Conservation (phyloP, 2,329 filamentous ascomycete genomes). For the Claviceps sp. region DNA sequence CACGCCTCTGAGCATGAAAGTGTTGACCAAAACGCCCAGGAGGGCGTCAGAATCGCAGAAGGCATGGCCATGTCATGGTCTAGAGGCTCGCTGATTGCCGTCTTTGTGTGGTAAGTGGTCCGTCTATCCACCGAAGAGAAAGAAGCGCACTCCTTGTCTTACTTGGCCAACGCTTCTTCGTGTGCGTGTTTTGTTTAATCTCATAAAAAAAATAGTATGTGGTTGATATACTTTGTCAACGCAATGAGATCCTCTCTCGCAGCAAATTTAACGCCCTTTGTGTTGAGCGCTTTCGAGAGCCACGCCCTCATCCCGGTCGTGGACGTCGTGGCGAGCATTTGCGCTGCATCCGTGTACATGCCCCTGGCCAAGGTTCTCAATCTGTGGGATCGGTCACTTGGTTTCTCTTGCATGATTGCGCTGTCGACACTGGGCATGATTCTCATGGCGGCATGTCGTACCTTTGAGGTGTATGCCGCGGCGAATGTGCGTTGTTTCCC, state of each 20-base stretch:
- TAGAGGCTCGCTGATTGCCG: slow-evolving; percentile 1
- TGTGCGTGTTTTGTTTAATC: neutral
- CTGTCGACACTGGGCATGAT: slow-evolving; percentile 37
- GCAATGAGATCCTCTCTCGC: slow-evolving; percentile 3
- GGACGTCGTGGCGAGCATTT: slow-evolving; percentile 37
- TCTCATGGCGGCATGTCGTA: slow-evolving; percentile 45
- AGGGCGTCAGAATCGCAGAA: slow-evolving; percentile 1
- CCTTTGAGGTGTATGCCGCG: slow-evolving; percentile 31
- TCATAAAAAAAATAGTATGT: neutral
- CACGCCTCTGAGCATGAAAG: neutral
- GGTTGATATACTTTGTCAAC: slow-evolving; percentile 5
- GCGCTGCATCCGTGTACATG: slow-evolving; percentile 46
- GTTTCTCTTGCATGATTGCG: slow-evolving; percentile 38
- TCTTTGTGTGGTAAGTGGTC: slow-evolving; percentile 2
- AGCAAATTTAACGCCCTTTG: neutral
- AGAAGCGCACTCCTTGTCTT: too few species aligned
- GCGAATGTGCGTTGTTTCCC: slow-evolving; percentile 24
- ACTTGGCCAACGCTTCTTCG: too few species aligned
- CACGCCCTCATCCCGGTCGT: slow-evolving; percentile 43
- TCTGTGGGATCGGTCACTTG: slow-evolving; percentile 48
- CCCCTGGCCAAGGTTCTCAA: slow-evolving; percentile 50
- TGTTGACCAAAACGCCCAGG: neutral
- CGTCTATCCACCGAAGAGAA: neutral
- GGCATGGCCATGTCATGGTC: slow-evolving; percentile 3
- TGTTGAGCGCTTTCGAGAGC: slow-evolving; percentile 29